phyloP scores from a whole-genome alignment of 176 grass and related monocot genomes.

The Guadua angustifolia region DNA sequence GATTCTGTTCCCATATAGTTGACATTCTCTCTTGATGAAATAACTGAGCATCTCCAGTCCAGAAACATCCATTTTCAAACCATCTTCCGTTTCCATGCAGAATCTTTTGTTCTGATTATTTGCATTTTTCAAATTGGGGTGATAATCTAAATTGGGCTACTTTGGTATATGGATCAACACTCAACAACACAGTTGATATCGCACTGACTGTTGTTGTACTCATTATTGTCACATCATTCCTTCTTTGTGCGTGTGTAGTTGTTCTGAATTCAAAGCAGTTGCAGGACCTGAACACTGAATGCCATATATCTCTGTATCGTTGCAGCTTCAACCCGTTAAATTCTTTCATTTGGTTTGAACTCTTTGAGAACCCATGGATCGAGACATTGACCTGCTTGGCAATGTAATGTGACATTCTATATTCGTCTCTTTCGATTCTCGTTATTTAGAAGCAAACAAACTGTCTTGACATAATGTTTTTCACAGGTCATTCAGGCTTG shows the following conservation, averaged over 20 bases:
- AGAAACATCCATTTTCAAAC: background rate
- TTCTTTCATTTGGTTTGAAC: conserved; percentile 93
- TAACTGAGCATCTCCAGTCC: background rate
- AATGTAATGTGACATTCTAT: conserved; percentile 64
- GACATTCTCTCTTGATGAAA: background rate
- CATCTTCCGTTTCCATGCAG: background rate
- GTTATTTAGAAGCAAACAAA: conserved; percentile 1
- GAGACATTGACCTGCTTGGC: conserved; percentile 85
- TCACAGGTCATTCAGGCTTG: conserved; percentile 86
- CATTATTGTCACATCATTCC: background rate
- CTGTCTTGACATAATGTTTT: conserved; percentile 15
- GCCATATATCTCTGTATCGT: conserved; percentile 1
- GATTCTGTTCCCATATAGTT: background rate
- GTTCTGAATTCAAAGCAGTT: background rate
- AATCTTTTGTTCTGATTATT: background rate
- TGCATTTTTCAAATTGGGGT: background rate
- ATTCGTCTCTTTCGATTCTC: conserved; percentile 39
- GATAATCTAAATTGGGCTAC: background rate
- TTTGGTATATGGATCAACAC: background rate
- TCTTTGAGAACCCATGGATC: conserved; percentile 82
- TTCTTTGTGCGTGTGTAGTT: background rate
- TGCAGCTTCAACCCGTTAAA: conserved; percentile 81
- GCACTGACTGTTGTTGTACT: background rate
- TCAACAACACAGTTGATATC: background rate
- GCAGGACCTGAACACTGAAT: background rate